These are phyloP conservation scores for Carnegiea gigantea DNA, from an alignment of 179 eudicot genomes.

Conservation along the genomic window DNA sequence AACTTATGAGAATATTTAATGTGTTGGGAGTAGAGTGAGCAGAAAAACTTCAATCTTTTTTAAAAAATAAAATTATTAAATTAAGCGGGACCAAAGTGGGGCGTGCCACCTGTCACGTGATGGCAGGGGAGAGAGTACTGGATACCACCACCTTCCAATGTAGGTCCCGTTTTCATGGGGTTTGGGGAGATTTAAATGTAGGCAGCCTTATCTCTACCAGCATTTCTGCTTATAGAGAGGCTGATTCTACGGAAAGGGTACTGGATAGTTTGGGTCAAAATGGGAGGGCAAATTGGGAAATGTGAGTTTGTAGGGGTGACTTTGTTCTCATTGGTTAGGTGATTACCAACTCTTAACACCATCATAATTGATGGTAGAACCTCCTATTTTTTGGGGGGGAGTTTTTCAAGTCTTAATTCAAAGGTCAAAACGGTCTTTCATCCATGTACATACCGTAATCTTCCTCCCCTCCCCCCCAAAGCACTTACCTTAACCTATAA, in stretches of 20 bases:
- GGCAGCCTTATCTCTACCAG: no score
- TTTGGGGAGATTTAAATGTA: no score
- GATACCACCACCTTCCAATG: no score
- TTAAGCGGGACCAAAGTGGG: neutral
- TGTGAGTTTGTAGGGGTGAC: neutral
- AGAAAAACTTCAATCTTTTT: neutral
- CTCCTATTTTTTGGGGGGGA: neutral
- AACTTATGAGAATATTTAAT: neutral
- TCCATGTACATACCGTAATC: no score
- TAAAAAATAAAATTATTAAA: neutral
- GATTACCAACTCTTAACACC: neutral
- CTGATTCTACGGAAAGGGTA: no score
- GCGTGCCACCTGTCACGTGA: slow-evolving; percentile 8
- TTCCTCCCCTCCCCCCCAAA: no score
- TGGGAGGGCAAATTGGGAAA: neutral
- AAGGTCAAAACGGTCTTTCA: neutral
- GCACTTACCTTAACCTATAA: no score
- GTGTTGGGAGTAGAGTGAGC: neutral
- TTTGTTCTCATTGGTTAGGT: neutral
- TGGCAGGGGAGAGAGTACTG: neutral
- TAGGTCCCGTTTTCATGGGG: no score
- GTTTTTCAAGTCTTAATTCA: neutral
- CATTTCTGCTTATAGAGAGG: no score
- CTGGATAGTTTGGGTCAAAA: neutral
- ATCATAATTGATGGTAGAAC: neutral